Conservation (phyloP, 2,329 filamentous ascomycete species). For the Penicillium sclerotigenum region DNA sequence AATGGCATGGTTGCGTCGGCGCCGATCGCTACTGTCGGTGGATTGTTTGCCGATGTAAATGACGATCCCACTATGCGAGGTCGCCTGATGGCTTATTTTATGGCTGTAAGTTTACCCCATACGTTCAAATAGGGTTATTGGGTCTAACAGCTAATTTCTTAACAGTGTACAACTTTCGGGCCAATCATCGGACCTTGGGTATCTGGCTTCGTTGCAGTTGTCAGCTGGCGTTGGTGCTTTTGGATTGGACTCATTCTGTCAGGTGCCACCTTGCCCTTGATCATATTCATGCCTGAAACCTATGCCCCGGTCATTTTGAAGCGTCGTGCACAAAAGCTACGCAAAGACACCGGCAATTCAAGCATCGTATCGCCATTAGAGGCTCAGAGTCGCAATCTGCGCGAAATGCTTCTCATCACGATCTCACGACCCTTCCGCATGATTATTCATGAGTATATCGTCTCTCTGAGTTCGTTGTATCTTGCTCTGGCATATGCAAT, state of each 20-base stretch:
- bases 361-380: slow-evolving; percentile 61
- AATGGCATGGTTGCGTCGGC: slow-evolving; percentile 45
- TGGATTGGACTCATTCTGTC: slow-evolving; percentile 68
- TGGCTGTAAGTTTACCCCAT: slow-evolving; percentile 32
- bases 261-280: slow-evolving; percentile 46
- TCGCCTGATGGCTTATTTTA: slow-evolving; percentile 42
- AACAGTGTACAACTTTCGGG: slow-evolving; percentile 38
- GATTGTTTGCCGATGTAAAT: slow-evolving; percentile 49
- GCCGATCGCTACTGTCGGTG: slow-evolving; percentile 45
- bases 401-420: slow-evolving; percentile 56
- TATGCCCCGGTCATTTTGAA: slow-evolving; percentile 59
- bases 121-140: background rate
- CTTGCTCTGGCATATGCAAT: slow-evolving; percentile 67
- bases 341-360: slow-evolving; percentile 55
- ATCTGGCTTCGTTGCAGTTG: slow-evolving; percentile 45
- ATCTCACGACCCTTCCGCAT: slow-evolving; percentile 70
- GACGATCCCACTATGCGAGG: slow-evolving; percentile 45
- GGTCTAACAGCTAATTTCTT: slow-evolving; percentile 5
- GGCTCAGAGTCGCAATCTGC: slow-evolving; percentile 53
- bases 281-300: slow-evolving; percentile 64
- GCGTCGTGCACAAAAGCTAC: slow-evolving; percentile 56
- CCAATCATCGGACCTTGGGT: slow-evolving; percentile 46
- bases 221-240: slow-evolving; percentile 50
- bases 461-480: slow-evolving; percentile 67
- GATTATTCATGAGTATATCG: slow-evolving; percentile 68